A percentile compares a stretch with the other conserved stretches of the same genome.
Evolutionary conservation across 768 basidiomycete species (phyloP).

Genomic region (Amanita inopinata): DNA sequence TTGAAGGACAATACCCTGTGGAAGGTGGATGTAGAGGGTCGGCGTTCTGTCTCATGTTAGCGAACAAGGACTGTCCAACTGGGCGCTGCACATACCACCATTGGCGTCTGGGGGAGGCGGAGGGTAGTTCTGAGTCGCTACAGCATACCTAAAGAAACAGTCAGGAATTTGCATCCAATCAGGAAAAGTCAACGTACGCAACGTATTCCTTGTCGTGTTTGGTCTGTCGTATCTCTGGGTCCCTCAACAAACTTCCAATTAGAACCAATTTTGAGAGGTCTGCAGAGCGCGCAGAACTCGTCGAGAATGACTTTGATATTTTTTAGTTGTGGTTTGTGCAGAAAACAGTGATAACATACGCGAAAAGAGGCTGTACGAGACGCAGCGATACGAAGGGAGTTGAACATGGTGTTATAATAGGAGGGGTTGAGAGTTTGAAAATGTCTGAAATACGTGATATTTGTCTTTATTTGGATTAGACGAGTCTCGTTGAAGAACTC

Average conservation of each 20-base stretch:
- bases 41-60: conserved; percentile 32
- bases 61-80: not conserved
- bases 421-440: not conserved
- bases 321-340: not conserved
- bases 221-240: conserved; percentile 61
- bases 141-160: conserved; percentile 46
- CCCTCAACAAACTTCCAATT: conserved; percentile 61
- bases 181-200: conserved; percentile 34
- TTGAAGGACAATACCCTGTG: conserved; percentile 71
- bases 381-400: conserved; percentile 34
- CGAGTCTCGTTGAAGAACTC: conserved; percentile 9
- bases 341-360: conserved; percentile 26
- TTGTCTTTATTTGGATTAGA: conserved; percentile 6
- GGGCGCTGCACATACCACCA: conserved; percentile 37
- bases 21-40: conserved; percentile 51
- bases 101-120: conserved; percentile 48
- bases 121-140: conserved; percentile 62
- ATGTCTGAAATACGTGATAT: conserved; percentile 4
- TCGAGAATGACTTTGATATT: conserved; percentile 50
- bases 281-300: conserved; percentile 38
- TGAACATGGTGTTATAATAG: conserved; percentile 33
- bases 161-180: not conserved
- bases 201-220: conserved; percentile 75
- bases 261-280: conserved; percentile 73
- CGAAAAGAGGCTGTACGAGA: conserved; percentile 32